Evolutionary conservation across 805 yeast genomes (phyloP), one percentile per base, ranked within the genome.

Genomic region (Naumovozyma baii): DNA sequence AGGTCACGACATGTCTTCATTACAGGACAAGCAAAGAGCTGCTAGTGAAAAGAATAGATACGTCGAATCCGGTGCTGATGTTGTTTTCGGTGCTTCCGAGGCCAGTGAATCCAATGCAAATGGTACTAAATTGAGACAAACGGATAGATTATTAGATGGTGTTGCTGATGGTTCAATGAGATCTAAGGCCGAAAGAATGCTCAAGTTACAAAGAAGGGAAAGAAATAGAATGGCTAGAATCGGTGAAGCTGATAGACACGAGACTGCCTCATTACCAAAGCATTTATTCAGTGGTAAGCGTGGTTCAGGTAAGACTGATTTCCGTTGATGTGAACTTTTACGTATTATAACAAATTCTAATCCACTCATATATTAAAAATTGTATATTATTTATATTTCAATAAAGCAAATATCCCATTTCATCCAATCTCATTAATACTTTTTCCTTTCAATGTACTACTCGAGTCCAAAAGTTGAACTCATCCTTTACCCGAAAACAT

Each of bases 231-330:
- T 72, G 57, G 96, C 96, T 33, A 80, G 94, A 66, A 83, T 78
- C 50, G 96, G 97, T 70, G 99, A 92, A 70, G 83, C 84, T 58
- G 99, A 92, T 68, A 80, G 97, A 66, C 95, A 86, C 63, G 70
- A 77, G 42, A 75, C 87, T 39, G 92, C 83, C 38, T 69, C 84
- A 46, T 65, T 84, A 68, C 95, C 96, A 48, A 90, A 88, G 72
- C 98, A 92, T 68, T 72, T 92, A 74, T 83, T 82, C 71, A 69
- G 86, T 55, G 99, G 99, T 68, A 92, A 92, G 75, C 80, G 98
- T 69, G 94, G 96, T 71, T 78, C 77, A 56, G 96, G 96, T 64
- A 82, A 81, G 64, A 80, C 86, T 48, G 95, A 86, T 64, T 76
- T 83, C 68, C 90, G 97, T 73, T 85, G 71, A 28, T 10, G 7